Evolutionary conservation across 1,139 yeast species (phyloP).

Genomic region (Saccharomycopsis hybrid): DNA sequence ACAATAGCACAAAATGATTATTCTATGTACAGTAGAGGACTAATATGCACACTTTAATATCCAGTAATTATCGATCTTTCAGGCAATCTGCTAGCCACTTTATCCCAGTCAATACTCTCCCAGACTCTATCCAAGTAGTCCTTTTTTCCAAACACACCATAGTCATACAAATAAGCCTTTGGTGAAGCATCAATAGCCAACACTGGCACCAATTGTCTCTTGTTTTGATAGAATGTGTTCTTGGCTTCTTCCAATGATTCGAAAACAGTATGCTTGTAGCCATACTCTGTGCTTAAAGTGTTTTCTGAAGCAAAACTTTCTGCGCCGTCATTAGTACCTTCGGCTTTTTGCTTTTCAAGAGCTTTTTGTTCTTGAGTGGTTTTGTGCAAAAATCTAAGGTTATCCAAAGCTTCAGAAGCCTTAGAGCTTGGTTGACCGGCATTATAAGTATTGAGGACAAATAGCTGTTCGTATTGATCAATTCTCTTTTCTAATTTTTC

Average conservation of each 20-base stretch:
- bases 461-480: conserved; percentile 40
- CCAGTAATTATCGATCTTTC: conserved; percentile 20
- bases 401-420: conserved; percentile 27
- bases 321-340: background rate
- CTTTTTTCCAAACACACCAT: conserved; percentile 70
- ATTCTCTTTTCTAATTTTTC: conserved; percentile 36
- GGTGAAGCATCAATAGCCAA: conserved; percentile 68
- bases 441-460: conserved; percentile 70
- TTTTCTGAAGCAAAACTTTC: background rate
- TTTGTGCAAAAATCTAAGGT: conserved; percentile 20
- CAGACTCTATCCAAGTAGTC: conserved; percentile 61
- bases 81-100: conserved; percentile 56
- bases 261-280: too few species aligned
- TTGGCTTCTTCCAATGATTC: conserved; percentile 30
- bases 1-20: too few species aligned
- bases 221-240: conserved; percentile 20
- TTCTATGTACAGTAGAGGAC: too few species aligned
- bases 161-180: conserved; percentile 60
- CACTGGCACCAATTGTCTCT: conserved; percentile 43
- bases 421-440: conserved; percentile 54
- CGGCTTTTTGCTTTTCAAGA: background rate
- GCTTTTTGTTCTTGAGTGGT: conserved; percentile 3
- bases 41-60: too few species aligned
- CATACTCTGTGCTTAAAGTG: too few species aligned
- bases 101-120: conserved; percentile 68